phyloP scores from a whole-genome alignment of 108 stramenopile species.

The Thalassiosira profunda region DNA sequence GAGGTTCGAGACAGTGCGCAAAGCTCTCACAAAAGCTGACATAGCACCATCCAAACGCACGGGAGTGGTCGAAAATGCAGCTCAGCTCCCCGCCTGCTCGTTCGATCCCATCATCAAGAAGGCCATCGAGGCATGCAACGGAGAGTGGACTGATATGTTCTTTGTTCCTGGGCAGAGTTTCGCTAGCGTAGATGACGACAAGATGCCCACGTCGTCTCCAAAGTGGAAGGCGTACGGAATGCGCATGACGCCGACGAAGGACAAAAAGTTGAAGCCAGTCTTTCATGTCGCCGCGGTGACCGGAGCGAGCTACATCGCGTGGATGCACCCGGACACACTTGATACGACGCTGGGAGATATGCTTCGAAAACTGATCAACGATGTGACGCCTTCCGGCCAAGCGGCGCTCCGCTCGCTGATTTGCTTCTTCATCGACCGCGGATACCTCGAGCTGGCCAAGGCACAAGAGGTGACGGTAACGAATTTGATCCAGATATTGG shows the following conservation, averaged over 20 bases:
- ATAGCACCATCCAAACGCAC: not conserved
- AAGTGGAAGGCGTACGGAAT: slow-evolving; percentile 3
- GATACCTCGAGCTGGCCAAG: not conserved
- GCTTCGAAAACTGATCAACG: not conserved
- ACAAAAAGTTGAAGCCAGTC: slow-evolving; percentile 11
- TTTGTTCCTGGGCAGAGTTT: not conserved
- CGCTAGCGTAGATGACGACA: not conserved
- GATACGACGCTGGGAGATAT: not conserved
- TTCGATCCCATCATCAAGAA: slow-evolving; percentile 10
- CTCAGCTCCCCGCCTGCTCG: not conserved
- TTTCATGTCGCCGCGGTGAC: not conserved
- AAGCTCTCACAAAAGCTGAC: not conserved
- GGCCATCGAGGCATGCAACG: not conserved
- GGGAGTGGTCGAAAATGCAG: not conserved
- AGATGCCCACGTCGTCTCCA: not conserved
- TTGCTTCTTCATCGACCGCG: slow-evolving; percentile 2
- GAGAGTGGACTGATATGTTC: not conserved
- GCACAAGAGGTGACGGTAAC: not conserved
- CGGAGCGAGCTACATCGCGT: not conserved
- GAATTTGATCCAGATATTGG: slow-evolving; percentile 8
- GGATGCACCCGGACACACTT: not conserved
- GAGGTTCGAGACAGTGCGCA: not conserved
- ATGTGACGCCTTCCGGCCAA: not conserved
- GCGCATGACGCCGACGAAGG: not conserved
- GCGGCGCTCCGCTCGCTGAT: not conserved